phyloP scores from a whole-genome alignment of 176 grass and related monocot genomes.

The Aechmea fasciata region DNA sequence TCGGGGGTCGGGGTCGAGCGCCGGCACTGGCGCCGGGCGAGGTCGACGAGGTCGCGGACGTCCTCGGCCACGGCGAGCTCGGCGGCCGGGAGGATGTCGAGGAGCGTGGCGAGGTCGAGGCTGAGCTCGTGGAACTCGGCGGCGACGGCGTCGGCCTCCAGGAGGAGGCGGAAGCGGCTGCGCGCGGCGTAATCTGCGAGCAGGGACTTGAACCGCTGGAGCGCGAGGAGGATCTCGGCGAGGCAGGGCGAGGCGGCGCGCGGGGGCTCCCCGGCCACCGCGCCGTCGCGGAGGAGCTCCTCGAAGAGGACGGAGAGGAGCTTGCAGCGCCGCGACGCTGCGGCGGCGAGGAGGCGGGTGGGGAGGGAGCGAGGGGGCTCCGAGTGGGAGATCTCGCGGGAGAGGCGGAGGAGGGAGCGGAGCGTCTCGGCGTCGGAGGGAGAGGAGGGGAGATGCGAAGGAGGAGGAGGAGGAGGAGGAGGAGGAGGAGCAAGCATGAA shows the following conservation, averaged over 20 bases:
- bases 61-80: slow-evolving; percentile 64
- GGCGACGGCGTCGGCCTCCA: slow-evolving; percentile 44
- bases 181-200: slow-evolving; percentile 48
- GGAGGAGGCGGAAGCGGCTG: slow-evolving; percentile 62
- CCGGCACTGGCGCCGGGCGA: slow-evolving; percentile 61
- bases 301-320: slow-evolving; percentile 60
- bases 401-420: slow-evolving; percentile 49
- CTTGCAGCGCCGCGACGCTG: slow-evolving; percentile 45
- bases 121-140: slow-evolving; percentile 53
- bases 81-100: slow-evolving; percentile 61
- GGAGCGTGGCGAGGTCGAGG: slow-evolving; percentile 67
- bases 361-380: slow-evolving; percentile 1
- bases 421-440: slow-evolving; percentile 62
- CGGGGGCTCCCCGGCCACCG: slow-evolving; percentile 15
- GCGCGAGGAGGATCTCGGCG: slow-evolving; percentile 65
- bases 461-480: slow-evolving; percentile 33
- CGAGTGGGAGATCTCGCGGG: slow-evolving; percentile 37
- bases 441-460: slow-evolving; percentile 28
- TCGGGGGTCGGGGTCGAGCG: slow-evolving; percentile 30
- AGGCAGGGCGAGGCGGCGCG: slow-evolving; percentile 73
- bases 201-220: slow-evolving; percentile 69
- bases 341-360: slow-evolving; percentile 28
- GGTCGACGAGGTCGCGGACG: slow-evolving; percentile 47
- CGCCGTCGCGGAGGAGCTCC: slow-evolving; percentile 35
- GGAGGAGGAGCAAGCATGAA: slow-evolving; percentile 22